Evolutionary conservation across 2,329 filamentous ascomycete species (phyloP).

Genomic region (Grosmannia penicillata): DNA sequence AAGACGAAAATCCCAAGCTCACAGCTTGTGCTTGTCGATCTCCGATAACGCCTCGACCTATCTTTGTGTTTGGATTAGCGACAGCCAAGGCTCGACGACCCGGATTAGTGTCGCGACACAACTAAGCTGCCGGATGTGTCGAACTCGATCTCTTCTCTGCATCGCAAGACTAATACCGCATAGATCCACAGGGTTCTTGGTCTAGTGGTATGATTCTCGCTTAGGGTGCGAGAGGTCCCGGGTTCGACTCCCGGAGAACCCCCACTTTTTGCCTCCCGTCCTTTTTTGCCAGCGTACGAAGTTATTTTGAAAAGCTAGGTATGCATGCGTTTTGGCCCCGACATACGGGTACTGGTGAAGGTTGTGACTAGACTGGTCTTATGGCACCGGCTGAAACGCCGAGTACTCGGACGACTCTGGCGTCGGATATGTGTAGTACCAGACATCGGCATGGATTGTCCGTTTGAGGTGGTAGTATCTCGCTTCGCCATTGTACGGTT

Average conservation of each 20-base stretch:
- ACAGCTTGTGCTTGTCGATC: no score
- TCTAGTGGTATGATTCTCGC: slow-evolving; percentile 53
- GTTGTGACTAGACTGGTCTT: no score
- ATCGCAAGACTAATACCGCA: not conserved
- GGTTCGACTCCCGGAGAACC: slow-evolving; percentile 5
- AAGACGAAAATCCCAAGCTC: no score
- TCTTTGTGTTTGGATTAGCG: no score
- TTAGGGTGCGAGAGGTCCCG: slow-evolving; percentile 28
- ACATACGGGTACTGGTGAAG: no score
- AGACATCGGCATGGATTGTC: slow-evolving; percentile 23
- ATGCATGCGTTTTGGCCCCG: no score
- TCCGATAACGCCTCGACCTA: no score
- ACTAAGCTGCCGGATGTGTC: no score
- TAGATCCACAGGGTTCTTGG: slow-evolving; percentile 13
- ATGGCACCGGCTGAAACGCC: no score
- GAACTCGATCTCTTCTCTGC: no score
- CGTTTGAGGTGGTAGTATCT: slow-evolving; percentile 42
- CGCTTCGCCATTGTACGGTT: slow-evolving; percentile 54
- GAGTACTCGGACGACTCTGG: slow-evolving; percentile 39
- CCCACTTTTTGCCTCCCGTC: not conserved
- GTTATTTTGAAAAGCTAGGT: slow-evolving; percentile 35
- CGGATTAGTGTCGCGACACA: no score
- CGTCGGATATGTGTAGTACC: slow-evolving; percentile 47
- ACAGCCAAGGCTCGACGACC: no score
- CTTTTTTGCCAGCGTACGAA: not conserved